Conservation (phyloP, 1,284 basidiomycete genomes). For the Sanghuangporus weigelae region DNA sequence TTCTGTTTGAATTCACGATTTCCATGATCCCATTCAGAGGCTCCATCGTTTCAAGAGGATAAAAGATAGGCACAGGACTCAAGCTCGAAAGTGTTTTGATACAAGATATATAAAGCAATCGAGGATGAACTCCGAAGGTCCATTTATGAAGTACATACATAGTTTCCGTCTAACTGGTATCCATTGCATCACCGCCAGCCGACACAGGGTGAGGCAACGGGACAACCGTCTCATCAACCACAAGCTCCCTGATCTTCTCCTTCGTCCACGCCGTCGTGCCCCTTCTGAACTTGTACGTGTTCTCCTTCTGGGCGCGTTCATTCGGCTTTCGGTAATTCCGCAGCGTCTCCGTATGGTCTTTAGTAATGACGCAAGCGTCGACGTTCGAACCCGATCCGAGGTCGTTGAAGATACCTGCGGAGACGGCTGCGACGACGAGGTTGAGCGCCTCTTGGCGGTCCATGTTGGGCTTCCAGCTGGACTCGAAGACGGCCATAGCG, state of each 20-base stretch:
- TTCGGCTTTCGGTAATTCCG: conserved; percentile 93
- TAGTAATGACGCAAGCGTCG: conserved; percentile 94
- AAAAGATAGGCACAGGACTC: neutral
- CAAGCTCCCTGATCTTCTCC: conserved; percentile 67
- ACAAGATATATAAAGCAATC: neutral
- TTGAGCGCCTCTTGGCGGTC: conserved; percentile 76
- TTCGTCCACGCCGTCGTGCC: conserved; percentile 88
- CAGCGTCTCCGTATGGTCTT: conserved; percentile 78
- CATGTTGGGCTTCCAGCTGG: conserved; percentile 81
- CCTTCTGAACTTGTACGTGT: conserved; percentile 76
- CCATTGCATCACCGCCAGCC: conserved; percentile 62
- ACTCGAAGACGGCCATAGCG: conserved; percentile 98
- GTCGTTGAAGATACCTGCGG: conserved; percentile 98
- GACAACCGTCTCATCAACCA: conserved; percentile 68
- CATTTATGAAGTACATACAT: neutral
- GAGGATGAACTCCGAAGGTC: neutral
- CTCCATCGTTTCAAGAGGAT: neutral
- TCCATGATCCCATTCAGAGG: neutral
- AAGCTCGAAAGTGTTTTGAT: neutral
- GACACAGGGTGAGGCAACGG: conserved; percentile 26
- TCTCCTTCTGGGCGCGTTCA: conserved; percentile 79
- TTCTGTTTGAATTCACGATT: neutral
- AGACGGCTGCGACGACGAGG: conserved; percentile 85
- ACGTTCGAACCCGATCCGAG: conserved; percentile 97
- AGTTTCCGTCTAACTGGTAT: conserved; percentile 45